Conservation (phyloP, 2,329 filamentous ascomycete genomes). For the Diaporthe sp. region DNA sequence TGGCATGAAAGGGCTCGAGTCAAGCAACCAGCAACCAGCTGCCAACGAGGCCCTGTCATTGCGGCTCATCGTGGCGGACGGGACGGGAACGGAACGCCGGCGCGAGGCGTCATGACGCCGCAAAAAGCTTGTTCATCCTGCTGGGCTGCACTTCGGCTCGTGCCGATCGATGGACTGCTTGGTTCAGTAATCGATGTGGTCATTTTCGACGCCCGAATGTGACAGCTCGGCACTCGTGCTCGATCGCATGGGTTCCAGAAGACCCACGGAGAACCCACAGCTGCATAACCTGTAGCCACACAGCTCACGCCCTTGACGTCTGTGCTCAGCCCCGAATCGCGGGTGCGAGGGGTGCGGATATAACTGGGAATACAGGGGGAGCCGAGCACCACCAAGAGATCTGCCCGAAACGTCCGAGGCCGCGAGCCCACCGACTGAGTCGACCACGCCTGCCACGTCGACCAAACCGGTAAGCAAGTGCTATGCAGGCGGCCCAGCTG, state of each 20-base stretch:
- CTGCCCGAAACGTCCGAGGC: background rate
- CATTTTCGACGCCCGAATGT: background rate
- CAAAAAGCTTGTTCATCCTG: conserved; percentile 2
- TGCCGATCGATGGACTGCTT: background rate
- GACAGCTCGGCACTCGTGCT: conserved; percentile 22
- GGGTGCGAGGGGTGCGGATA: background rate
- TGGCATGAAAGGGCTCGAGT: background rate
- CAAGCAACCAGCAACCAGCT: background rate
- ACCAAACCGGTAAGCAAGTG: background rate
- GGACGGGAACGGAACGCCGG: background rate
- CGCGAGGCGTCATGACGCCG: background rate
- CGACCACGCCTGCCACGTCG: background rate
- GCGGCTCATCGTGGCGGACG: background rate
- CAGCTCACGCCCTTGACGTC: background rate
- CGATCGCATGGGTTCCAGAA: background rate
- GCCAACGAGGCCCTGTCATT: background rate
- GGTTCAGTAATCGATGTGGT: background rate
- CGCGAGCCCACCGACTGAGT: conserved; percentile 11
- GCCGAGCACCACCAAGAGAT: background rate
- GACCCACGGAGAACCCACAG: background rate
- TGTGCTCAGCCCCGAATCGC: background rate
- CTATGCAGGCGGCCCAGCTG: background rate
- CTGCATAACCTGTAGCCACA: background rate
- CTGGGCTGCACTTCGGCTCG: background rate
- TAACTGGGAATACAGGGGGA: background rate